phyloP scores from a whole-genome alignment of 768 basidiomycete species.

The Phanerochaete carnosa region DNA sequence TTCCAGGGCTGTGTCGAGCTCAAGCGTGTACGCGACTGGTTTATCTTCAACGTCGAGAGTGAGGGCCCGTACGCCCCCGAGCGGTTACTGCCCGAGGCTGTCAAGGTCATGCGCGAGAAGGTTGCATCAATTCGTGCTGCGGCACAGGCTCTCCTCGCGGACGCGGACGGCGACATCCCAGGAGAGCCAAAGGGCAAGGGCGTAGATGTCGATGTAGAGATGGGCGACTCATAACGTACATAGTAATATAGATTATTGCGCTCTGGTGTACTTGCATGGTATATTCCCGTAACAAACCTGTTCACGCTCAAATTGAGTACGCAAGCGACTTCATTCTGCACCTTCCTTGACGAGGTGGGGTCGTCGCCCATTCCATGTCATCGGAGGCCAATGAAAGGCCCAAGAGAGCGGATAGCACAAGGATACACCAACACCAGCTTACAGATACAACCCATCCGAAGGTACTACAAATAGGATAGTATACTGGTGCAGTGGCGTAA shows the following conservation, averaged over 20 bases:
- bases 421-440: no score
- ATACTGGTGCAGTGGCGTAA: no score
- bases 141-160: slow-evolving; percentile 52
- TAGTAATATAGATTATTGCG: background rate
- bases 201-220: slow-evolving; percentile 45
- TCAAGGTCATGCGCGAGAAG: slow-evolving; percentile 81
- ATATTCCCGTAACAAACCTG: no score
- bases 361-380: no score
- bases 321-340: no score
- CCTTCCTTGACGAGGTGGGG: no score
- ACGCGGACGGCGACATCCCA: slow-evolving; percentile 24
- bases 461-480: no score
- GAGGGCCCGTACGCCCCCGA: slow-evolving; percentile 87
- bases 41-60: slow-evolving; percentile 90
- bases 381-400: no score
- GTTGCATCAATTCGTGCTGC: slow-evolving; percentile 57
- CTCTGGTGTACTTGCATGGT: background rate
- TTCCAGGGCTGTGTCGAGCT: slow-evolving; percentile 83
- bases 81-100: slow-evolving; percentile 74
- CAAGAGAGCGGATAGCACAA: no score
- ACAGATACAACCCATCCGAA: no score
- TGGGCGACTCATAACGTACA: slow-evolving; percentile 37
- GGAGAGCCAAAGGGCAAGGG: background rate
- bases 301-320: no score
- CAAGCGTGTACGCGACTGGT: slow-evolving; percentile 85